phyloP scores from a whole-genome alignment of 352 stramenopile species.

The Phytophthora idaei region DNA sequence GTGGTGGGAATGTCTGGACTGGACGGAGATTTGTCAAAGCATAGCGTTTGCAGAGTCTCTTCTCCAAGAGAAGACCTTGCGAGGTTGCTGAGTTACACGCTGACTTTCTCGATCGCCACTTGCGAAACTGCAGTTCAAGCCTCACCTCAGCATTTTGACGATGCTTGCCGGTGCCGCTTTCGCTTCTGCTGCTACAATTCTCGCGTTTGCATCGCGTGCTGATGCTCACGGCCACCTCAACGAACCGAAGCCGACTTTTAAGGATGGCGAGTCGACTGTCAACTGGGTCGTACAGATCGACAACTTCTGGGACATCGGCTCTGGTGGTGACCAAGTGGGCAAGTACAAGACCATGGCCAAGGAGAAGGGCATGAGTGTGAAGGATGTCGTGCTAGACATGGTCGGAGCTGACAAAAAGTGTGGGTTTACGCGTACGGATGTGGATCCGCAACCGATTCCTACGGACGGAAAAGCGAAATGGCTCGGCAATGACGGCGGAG shows the following conservation, averaged over 20 bases:
- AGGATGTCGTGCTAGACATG: conserved; percentile 42
- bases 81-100: not conserved
- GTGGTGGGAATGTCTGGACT: too few relatives aligned
- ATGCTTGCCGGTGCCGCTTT: conserved; percentile 10
- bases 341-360: conserved; percentile 35
- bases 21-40: not conserved
- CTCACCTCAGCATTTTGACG: not conserved
- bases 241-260: conserved; percentile 21
- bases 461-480: conserved; percentile 36
- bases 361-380: conserved; percentile 32
- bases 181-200: conserved; percentile 7
- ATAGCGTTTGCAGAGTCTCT: too few relatives aligned
- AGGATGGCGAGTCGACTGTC: conserved; percentile 10
- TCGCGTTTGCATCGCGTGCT: conserved; percentile 9
- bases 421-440: conserved; percentile 36
- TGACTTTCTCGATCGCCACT: not conserved
- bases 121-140: not conserved
- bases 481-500: conserved; percentile 33
- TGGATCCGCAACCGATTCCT: conserved; percentile 30
- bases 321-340: conserved; percentile 28
- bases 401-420: conserved; percentile 33
- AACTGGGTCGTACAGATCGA: conserved; percentile 25
- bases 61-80: not conserved
- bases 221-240: conserved; percentile 32
- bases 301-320: conserved; percentile 40